These are phyloP conservation scores for Biscogniauxia mediterranea DNA, from an alignment of 2,329 filamentous ascomycete genomes.

Conservation along the genomic window DNA sequence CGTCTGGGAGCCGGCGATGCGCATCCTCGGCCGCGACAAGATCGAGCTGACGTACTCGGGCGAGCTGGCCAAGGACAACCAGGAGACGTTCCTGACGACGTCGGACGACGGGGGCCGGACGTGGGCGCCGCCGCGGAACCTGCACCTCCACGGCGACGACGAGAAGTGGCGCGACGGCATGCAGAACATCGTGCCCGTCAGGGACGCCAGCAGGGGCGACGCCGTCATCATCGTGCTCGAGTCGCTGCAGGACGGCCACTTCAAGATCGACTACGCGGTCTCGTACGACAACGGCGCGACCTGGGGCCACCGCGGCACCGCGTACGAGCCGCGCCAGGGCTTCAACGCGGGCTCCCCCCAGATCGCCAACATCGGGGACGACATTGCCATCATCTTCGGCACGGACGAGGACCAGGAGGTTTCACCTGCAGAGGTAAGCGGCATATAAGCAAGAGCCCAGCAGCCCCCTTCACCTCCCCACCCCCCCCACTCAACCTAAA, in stretches of 20 bases:
- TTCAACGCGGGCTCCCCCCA: slow-evolving; percentile 1
- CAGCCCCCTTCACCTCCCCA: no score
- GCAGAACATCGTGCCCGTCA: neutral
- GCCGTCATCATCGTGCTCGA: slow-evolving; percentile 3
- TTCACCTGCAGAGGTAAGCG: neutral
- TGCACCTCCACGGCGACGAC: neutral
- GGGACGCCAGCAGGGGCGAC: neutral
- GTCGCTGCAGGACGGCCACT: neutral
- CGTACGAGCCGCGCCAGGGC: neutral
- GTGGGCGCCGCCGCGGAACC: neutral
- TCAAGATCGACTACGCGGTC: neutral
- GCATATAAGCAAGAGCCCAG: no score
- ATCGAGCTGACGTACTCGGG: slow-evolving; percentile 40
- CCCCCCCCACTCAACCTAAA: no score
- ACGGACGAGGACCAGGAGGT: neutral
- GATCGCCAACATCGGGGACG: slow-evolving; percentile 2
- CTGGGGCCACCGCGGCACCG: neutral
- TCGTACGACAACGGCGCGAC: slow-evolving; percentile 3
- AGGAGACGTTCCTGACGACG: slow-evolving; percentile 40
- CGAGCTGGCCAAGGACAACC: slow-evolving; percentile 37
- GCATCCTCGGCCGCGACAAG: slow-evolving; percentile 33
- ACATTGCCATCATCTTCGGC: slow-evolving; percentile 2
- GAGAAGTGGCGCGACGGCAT: slow-evolving; percentile 1
- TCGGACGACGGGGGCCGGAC: slow-evolving; percentile 30
- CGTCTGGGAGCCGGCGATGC: slow-evolving; percentile 44